Base-by-base conservation (phyloP, 345 rosid species). In the Syzygium jambos region DNA sequence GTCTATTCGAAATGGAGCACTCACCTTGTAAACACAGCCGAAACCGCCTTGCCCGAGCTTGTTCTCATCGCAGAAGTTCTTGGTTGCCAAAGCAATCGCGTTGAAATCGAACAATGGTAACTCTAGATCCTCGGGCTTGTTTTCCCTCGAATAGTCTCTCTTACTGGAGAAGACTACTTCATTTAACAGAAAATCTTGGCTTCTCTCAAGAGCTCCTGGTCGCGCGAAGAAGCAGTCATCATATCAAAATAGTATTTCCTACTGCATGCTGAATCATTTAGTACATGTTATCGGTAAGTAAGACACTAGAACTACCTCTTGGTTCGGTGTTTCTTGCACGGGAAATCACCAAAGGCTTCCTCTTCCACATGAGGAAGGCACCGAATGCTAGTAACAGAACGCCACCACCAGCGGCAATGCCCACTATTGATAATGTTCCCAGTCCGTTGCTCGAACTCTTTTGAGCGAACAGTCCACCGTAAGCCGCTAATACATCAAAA, bases 21-120 rank as follows among this genome's bases (percentile, higher is more conserved):
- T 90, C 94, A 97, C 98, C 98, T 92, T 94, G 91, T 97, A 94
- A 43, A 97, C 99, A 27, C 87, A 43, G 17, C 99, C 99, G 78
- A 96, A 95, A 25, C 98, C 96, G 9, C 98, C 98, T 86, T 92
- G 93, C 52, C 98, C 98, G 9, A 95, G 91, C 87, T 91, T 92
- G 83, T 93, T 92, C 55, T 90, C 89, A 7, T 92, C 92, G 9
- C 93, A 85, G 86, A 94, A 94, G 88, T 93, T 90, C 82, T 90
- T 34, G 1, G 96, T 94, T 16, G 96, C 95, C 15, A 55, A 84
- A 41, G 89, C 91, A 22, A 95, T 59, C 41, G 92, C 86, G 57
- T 82, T 88, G 87, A 95, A 92, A 91, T 93, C 94, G 55, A 93
- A 90, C 85, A 93, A 61, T 1, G 95, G 96, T 68, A 95, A 83